These are phyloP conservation scores for Arachnomyces sp. DNA, from an alignment of 2,329 filamentous ascomycete genomes.

Conservation along the genomic window DNA sequence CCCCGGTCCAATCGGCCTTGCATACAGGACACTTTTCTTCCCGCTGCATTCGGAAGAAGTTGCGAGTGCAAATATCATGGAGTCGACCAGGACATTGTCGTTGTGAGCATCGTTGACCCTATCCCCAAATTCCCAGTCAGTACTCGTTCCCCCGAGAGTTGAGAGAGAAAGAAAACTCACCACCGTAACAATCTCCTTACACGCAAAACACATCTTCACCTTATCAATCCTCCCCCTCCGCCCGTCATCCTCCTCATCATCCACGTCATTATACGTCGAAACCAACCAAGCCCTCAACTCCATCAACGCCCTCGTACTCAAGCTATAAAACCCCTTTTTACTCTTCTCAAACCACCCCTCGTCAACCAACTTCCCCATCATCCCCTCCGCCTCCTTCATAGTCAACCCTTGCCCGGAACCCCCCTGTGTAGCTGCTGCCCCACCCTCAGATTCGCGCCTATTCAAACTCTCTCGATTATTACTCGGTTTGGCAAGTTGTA, in stretches of 20 bases:
- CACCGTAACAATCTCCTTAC: slow-evolving; percentile 79
- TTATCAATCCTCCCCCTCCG: slow-evolving; percentile 50
- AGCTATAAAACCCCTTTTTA: slow-evolving; percentile 60
- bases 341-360: slow-evolving; percentile 84
- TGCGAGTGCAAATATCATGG: slow-evolving; percentile 68
- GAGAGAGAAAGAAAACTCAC: slow-evolving; percentile 28
- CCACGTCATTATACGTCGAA: slow-evolving; percentile 79
- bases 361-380: slow-evolving; percentile 62
- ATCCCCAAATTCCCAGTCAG: slow-evolving; percentile 1
- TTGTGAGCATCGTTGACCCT: slow-evolving; percentile 68
- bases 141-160: slow-evolving; percentile 1
- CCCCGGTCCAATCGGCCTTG: slow-evolving; percentile 44
- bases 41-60: slow-evolving; percentile 62
- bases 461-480: slow-evolving; percentile 22
- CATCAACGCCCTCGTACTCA: slow-evolving; percentile 71
- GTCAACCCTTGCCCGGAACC: slow-evolving; percentile 52
- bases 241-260: slow-evolving; percentile 48
- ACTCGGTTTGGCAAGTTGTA: slow-evolving; percentile 53
- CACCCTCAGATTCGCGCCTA: slow-evolving; percentile 31
- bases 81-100: slow-evolving; percentile 61
- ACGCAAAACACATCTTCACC: slow-evolving; percentile 82
- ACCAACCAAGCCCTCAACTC: slow-evolving; percentile 78
- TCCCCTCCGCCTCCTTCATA: slow-evolving; percentile 66
- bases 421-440: slow-evolving; percentile 39
- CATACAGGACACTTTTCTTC: slow-evolving; percentile 58